phyloP scores from a whole-genome alignment of 176 grass and related monocot genomes.

The Oryza punctata region DNA sequence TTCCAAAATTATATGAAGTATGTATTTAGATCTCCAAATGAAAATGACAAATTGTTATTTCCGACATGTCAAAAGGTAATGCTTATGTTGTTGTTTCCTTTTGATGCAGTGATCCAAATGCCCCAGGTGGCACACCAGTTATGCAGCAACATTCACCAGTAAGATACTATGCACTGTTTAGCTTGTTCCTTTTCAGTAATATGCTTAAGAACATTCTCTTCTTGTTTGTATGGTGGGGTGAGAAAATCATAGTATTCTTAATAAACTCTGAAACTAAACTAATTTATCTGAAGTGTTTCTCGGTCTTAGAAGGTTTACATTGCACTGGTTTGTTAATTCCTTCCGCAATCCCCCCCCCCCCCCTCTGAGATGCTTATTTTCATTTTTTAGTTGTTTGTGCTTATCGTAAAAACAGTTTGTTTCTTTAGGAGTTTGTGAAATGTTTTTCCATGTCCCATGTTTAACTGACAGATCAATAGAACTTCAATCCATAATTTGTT shows the following conservation, averaged over 20 bases:
- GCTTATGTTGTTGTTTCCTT: conserved; percentile 25
- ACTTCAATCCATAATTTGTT: background rate
- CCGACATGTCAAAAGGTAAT: background rate
- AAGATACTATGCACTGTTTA: conserved; percentile 9
- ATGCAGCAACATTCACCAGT: conserved; percentile 67
- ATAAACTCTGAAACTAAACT: conserved; percentile 7
- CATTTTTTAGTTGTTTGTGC: background rate
- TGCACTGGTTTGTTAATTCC: background rate
- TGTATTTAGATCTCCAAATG: conserved; percentile 17
- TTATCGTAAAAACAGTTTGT: background rate
- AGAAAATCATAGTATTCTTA: conserved; percentile 1
- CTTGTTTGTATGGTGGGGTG: conserved; percentile 7
- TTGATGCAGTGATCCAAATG: conserved; percentile 73
- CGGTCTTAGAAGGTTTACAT: background rate
- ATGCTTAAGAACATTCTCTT: conserved; percentile 11
- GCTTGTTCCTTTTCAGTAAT: conserved; percentile 12
- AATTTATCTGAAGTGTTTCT: background rate
- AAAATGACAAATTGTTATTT: conserved; percentile 13
- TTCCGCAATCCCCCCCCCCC: background rate
- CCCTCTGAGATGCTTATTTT: background rate
- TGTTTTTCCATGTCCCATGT: background rate
- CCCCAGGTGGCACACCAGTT: conserved; percentile 77
- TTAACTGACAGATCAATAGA: background rate
- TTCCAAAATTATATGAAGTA: conserved; percentile 96
- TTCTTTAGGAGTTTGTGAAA: background rate